Evolutionary conservation across 2,329 filamentous ascomycete genomes (phyloP), one percentile per base, ranked within the genome.

Genomic region (Cadophora gregata): DNA sequence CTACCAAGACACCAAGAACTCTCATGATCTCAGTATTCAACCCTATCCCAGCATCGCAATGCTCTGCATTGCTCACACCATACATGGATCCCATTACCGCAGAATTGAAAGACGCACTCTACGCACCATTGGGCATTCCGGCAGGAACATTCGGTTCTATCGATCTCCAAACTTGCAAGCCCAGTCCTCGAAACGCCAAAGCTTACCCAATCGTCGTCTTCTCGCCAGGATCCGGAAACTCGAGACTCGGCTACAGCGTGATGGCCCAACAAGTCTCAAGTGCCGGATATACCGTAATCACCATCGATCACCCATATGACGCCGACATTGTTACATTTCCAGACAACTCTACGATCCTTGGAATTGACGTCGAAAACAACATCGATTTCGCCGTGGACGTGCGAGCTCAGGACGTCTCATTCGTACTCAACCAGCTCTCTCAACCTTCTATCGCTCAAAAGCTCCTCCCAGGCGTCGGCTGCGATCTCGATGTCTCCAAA

Each of bases 251-350:
- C 12, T 79, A 79, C 67, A 76, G 64, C 45, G 66, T 68, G 6
- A 68, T 78, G 9, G 74, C 75, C 19, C 74, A 77, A 64, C 67
- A 73, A 31, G 64, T 80, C 2, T 74, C 78, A 10, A 79, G 77
- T 55, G 31, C 69, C 3, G 79, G 79, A 5, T 80, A 77, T 60
- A 70, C 72, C 3, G 76, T 79, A 12, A 68, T 79, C 3, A 75
- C 76, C 4, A 67, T 79, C 25, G 78, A 80, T 58, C 78, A 79
- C 59, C 75, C 78, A 3, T 78, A 78, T 58, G 78, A 80, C 67
- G 71, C 73, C 0, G 69, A 74, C 10, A 73, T 79, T 21, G 74
- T 80, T 7, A 74, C 75, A 29, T 80, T 76, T 24, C 76, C 77
- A 0, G 72, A 78, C 48, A 73, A 69, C 29, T 64, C 65, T 7